These are phyloP conservation scores for Colletotrichum truncatum DNA, from an alignment of 2,329 filamentous ascomycete species.

Conservation along the genomic window DNA sequence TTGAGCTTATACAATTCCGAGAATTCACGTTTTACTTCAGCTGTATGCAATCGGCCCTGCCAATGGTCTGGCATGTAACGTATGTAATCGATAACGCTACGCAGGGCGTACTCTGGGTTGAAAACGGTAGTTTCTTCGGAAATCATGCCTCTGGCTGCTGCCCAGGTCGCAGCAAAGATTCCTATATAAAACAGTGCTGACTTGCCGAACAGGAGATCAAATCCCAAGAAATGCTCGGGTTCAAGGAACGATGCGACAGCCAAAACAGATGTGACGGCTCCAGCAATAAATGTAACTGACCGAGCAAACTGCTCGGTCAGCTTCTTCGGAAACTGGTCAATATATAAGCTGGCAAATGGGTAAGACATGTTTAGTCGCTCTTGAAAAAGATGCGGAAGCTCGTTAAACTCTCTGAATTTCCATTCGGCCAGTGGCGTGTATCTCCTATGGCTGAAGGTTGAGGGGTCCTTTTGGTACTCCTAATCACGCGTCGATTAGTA, in stretches of 20 bases:
- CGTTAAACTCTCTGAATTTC: slow-evolving; percentile 99
- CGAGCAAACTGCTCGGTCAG: slow-evolving; percentile 87
- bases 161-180: slow-evolving; percentile 84
- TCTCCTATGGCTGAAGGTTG: slow-evolving; percentile 84
- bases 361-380: slow-evolving; percentile 94
- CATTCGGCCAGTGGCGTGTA: slow-evolving; percentile 95
- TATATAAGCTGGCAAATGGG: slow-evolving; percentile 89
- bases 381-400: slow-evolving; percentile 90
- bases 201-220: slow-evolving; percentile 89
- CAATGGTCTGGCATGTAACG: slow-evolving; percentile 92
- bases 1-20: slow-evolving; percentile 91
- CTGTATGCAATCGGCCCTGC: slow-evolving; percentile 89
- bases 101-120: slow-evolving; percentile 89
- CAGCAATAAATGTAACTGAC: slow-evolving; percentile 87
- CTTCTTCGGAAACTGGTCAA: slow-evolving; percentile 96
- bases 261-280: slow-evolving; percentile 86
- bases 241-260: slow-evolving; percentile 87
- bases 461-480: slow-evolving; percentile 96
- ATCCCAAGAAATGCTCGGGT: slow-evolving; percentile 88
- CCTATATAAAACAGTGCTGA: slow-evolving; percentile 93
- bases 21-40: slow-evolving; percentile 92
- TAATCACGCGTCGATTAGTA: slow-evolving; percentile 41
- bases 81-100: slow-evolving; percentile 90
- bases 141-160: slow-evolving; percentile 81
- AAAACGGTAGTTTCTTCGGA: slow-evolving; percentile 91